These are phyloP conservation scores for Irineochytrium annulatum DNA, from an alignment of 192 early-diverging fungal species.

Conservation along the genomic window DNA sequence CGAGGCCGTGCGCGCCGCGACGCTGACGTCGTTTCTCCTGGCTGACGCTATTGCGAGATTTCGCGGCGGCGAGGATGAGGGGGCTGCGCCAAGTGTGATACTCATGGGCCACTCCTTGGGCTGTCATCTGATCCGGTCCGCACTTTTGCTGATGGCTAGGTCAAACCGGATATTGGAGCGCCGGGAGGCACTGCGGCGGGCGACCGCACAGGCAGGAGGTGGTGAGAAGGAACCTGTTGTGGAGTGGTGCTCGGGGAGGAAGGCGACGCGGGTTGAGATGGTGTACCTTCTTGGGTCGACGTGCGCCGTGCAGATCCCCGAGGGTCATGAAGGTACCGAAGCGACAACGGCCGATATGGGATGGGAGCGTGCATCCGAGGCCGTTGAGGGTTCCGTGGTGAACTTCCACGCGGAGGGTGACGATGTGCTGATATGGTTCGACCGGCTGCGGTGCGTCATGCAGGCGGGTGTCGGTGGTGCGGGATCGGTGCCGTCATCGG, in stretches of 20 bases:
- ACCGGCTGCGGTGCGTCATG: no score
- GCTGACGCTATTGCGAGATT: conserved; percentile 21
- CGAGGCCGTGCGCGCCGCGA: background rate
- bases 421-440: conserved; percentile 17
- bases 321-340: background rate
- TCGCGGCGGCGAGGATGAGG: background rate
- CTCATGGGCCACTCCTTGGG: conserved; percentile 26
- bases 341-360: background rate
- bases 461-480: no score
- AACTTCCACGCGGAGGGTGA: conserved; percentile 15
- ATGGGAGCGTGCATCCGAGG: conserved; percentile 8
- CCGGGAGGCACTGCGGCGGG: background rate
- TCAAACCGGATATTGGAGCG: background rate
- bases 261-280: background rate
- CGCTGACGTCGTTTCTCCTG: conserved; percentile 6
- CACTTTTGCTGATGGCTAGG: conserved; percentile 3
- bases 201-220: background rate
- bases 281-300: conserved; percentile 15
- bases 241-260: background rate
- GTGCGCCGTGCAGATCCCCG: background rate
- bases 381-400: background rate
- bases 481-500: background rate
- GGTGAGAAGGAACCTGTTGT: background rate
- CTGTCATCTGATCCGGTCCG: conserved; percentile 8
- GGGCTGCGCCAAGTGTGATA: background rate